Percentiles rank a stretch among this genome's conserved stretches.
phyloP scores from a whole-genome alignment of 345 rosid genomes.

The Erysimum cheiranthoides region DNA sequence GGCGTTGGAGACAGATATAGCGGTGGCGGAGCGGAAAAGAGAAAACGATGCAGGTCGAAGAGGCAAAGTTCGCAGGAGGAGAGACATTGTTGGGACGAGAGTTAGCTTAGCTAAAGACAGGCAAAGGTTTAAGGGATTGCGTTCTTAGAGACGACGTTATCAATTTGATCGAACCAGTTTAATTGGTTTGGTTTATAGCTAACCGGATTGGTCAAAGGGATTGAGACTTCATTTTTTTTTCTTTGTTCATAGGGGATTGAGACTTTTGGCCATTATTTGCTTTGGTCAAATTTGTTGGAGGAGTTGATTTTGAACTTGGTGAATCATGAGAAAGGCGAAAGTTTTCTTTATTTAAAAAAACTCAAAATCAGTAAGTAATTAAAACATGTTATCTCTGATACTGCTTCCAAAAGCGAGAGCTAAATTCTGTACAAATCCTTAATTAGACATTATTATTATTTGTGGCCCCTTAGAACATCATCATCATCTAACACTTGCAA shows the following conservation, averaged over 20 bases:
- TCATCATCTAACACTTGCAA: constrained; percentile 5
- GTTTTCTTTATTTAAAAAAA: neutral
- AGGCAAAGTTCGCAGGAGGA: constrained; percentile 49
- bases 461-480: neutral
- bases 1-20: constrained; percentile 44
- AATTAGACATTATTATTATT: constrained; percentile 42
- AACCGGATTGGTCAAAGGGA: constrained; percentile 10
- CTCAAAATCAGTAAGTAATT: constrained; percentile 15
- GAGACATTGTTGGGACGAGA: constrained; percentile 49
- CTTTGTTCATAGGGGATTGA: too few relatives aligned
- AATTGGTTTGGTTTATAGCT: constrained; percentile 8
- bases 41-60: constrained; percentile 39
- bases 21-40: constrained; percentile 44
- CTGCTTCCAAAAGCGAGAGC: constrained; percentile 26
- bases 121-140: constrained; percentile 35
- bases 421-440: constrained; percentile 43
- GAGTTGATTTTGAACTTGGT: too few relatives aligned
- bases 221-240: neutral
- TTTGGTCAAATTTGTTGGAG: neutral
- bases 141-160: constrained; percentile 12
- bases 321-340: neutral
- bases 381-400: constrained; percentile 39
- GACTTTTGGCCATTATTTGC: too few relatives aligned
- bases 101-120: neutral
- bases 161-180: constrained; percentile 5